A percentile compares a stretch with the other conserved stretches of the same genome.
phyloP scores from a whole-genome alignment of 73 alveolate genomes.

The Paramecium biaurelia region DNA sequence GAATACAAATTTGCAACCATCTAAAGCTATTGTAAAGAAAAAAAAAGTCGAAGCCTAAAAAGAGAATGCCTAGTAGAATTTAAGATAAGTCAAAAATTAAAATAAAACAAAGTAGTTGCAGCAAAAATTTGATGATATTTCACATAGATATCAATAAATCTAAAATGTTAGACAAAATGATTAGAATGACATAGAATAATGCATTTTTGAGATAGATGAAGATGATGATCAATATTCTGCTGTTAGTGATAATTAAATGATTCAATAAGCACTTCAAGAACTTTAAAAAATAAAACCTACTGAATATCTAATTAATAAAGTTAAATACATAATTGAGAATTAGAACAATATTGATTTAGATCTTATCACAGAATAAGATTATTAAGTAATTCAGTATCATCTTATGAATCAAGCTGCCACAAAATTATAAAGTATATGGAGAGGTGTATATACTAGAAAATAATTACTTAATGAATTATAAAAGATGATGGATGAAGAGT shows the following conservation, averaged over 20 bases:
- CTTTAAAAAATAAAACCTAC: not conserved
- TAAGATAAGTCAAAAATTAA: not conserved
- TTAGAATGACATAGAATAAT: not conserved
- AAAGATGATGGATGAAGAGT: not conserved
- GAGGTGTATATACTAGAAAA: not conserved
- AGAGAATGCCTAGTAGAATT: not conserved
- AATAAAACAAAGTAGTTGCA: not conserved
- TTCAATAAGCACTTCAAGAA: not conserved
- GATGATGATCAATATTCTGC: not conserved
- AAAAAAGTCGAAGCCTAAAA: not conserved
- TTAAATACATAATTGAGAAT: not conserved
- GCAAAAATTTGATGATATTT: not conserved
- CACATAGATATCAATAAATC: not conserved
- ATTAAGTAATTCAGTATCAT: not conserved
- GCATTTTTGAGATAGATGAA: not conserved
- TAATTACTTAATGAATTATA: not conserved
- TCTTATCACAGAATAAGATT: not conserved
- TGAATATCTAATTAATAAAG: not conserved
- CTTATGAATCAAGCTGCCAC: conserved; percentile 31
- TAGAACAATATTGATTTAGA: not conserved
- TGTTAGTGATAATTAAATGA: not conserved
- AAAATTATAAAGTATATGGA: not conserved
- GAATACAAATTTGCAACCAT: not conserved
- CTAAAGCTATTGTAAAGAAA: not conserved
- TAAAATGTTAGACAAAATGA: not conserved